Percentiles rank a stretch among this genome's conserved stretches.
Evolutionary conservation across 1,139 yeast genomes (phyloP).

Genomic region (Hemisphaericaspora xylofermentans): DNA sequence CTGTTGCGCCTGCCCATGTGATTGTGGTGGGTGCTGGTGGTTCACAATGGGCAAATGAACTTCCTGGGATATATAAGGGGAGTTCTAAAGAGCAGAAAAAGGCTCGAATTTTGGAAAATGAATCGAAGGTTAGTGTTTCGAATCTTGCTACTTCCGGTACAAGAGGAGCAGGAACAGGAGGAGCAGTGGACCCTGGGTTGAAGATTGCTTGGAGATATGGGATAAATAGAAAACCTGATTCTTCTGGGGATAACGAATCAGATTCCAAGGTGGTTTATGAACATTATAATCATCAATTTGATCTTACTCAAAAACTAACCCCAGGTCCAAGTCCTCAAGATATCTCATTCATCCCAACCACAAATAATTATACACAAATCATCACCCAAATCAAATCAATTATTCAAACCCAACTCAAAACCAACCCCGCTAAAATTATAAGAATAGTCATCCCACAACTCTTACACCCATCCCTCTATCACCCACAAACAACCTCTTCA

Average conservation of each 20-base stretch:
- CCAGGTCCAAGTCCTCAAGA: constrained; percentile 70
- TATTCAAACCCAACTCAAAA: constrained; percentile 33
- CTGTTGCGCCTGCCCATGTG: constrained; percentile 55
- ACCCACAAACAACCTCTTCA: constrained; percentile 51
- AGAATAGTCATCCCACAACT: constrained; percentile 75
- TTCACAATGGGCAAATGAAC: constrained; percentile 62
- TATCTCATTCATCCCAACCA: constrained; percentile 52
- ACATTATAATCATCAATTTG: constrained; percentile 68
- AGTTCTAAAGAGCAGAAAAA: constrained; percentile 65
- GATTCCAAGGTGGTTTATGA: constrained; percentile 34
- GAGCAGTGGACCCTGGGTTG: constrained; percentile 26
- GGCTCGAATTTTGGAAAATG: constrained; percentile 55
- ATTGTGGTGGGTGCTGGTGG: constrained; percentile 67
- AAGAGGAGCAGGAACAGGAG: not conserved
- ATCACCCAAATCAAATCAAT: constrained; percentile 42
- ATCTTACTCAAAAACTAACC: constrained; percentile 63
- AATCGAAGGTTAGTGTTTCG: constrained; percentile 65
- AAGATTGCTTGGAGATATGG: constrained; percentile 91
- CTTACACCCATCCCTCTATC: constrained; percentile 75
- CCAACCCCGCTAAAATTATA: constrained; percentile 45
- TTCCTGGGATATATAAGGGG: constrained; percentile 82
- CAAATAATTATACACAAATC: constrained; percentile 21
- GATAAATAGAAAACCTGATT: constrained; percentile 40
- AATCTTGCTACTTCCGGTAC: constrained; percentile 47
- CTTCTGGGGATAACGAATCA: constrained; percentile 10